Evolutionary conservation across 2,329 filamentous ascomycete genomes (phyloP).

Genomic region (Cladosporium sp.): DNA sequence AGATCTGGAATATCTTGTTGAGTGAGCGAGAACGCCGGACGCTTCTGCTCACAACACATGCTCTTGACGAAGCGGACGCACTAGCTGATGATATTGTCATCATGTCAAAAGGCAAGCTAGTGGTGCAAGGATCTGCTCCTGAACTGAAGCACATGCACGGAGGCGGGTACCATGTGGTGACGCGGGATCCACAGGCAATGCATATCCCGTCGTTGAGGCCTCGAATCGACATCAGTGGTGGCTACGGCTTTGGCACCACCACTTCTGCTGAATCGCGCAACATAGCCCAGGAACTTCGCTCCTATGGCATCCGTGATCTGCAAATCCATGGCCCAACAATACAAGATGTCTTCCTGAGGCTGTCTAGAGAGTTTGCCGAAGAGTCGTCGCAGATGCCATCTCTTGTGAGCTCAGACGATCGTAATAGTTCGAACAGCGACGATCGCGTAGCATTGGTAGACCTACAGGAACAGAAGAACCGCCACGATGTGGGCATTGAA

Average conservation of each 20-base stretch:
- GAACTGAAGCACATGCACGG: conserved; percentile 75
- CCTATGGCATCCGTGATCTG: conserved; percentile 64
- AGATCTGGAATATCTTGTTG: conserved; percentile 88
- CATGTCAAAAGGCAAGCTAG: conserved; percentile 74
- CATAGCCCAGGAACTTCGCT: background rate
- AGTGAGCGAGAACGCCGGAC: conserved; percentile 75
- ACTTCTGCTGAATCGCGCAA: conserved; percentile 3
- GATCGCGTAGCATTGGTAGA: conserved; percentile 16
- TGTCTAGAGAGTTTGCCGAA: conserved; percentile 69
- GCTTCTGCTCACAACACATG: conserved; percentile 83
- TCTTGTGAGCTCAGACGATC: background rate
- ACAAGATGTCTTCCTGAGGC: conserved; percentile 80
- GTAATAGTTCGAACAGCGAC: conserved; percentile 15
- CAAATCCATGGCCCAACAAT: conserved; percentile 81
- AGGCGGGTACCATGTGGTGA: conserved; percentile 68
- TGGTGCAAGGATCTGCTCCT: conserved; percentile 75
- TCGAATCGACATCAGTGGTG: conserved; percentile 33
- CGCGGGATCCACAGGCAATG: background rate
- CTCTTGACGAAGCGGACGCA: conserved; percentile 84
- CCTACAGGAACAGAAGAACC: conserved; percentile 21
- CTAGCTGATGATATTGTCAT: conserved; percentile 83
- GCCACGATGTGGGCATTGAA: conserved; percentile 18
- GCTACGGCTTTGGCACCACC: conserved; percentile 42
- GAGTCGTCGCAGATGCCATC: conserved; percentile 32
- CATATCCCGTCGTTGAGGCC: conserved; percentile 13